Percentiles rank a stretch among this genome's conserved stretches.
Evolutionary conservation across 2,329 filamentous ascomycete species (phyloP).

Genomic region (Karstenula rhodostoma): DNA sequence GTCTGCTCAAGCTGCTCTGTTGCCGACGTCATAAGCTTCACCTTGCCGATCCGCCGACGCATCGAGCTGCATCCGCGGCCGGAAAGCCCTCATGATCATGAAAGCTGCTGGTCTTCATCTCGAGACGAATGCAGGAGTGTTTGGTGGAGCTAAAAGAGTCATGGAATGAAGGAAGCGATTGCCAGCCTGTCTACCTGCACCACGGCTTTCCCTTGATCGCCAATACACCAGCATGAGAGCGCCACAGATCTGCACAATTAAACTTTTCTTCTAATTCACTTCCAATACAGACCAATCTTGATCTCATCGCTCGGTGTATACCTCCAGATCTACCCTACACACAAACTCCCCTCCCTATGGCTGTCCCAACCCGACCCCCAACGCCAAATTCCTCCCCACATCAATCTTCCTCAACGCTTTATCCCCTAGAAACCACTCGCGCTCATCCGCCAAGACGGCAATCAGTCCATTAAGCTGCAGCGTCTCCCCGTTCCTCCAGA

Average conservation of each 20-base stretch:
- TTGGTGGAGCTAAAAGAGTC: background rate
- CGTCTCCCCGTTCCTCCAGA: constrained; percentile 3
- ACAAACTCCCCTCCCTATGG: no score
- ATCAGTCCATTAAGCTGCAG: background rate
- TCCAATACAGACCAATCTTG: no score
- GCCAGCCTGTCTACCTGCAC: background rate
- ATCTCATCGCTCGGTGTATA: no score
- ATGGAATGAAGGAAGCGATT: background rate
- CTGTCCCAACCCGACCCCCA: background rate
- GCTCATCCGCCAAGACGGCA: background rate
- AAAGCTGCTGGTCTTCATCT: background rate
- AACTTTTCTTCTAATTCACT: no score
- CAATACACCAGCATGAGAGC: no score
- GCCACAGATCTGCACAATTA: no score
- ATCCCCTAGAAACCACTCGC: constrained; percentile 4
- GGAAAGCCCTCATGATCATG: constrained; percentile 6
- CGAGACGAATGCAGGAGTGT: background rate
- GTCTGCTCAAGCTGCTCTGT: background rate
- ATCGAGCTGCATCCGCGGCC: constrained; percentile 14
- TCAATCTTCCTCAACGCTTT: background rate
- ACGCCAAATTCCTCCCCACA: background rate
- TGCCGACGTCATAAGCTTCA: constrained; percentile 5
- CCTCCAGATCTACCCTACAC: no score
- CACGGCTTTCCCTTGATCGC: background rate
- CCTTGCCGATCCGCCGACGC: constrained; percentile 9